phyloP scores from a whole-genome alignment of 495 filamentous ascomycete species.

The Neurospora tetrasperma region DNA sequence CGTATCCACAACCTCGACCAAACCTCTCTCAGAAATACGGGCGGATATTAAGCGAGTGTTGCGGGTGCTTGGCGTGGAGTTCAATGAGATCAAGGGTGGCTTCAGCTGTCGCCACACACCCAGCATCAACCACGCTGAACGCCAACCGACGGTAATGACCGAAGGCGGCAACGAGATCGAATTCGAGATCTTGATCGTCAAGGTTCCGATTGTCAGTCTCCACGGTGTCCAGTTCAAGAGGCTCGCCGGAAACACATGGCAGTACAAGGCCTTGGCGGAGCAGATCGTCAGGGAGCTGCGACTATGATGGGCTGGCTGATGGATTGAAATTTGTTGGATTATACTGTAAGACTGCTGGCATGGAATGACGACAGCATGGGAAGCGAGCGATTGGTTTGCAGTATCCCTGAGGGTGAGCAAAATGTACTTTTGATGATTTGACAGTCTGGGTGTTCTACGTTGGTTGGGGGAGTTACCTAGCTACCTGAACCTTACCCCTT shows the following conservation, averaged over 20 bases:
- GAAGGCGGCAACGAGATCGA: conserved; percentile 52
- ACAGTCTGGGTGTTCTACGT: background rate
- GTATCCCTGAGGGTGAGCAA: background rate
- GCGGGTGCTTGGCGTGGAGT: conserved; percentile 78
- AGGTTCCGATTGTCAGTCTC: conserved; percentile 85
- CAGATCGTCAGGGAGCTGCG: conserved; percentile 83
- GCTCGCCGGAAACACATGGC: conserved; percentile 89
- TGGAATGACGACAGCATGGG: background rate
- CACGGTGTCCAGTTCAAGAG: conserved; percentile 99
- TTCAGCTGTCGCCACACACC: conserved; percentile 83
- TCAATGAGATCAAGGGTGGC: conserved; percentile 82
- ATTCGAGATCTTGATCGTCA: conserved; percentile 97
- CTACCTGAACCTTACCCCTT: background rate
- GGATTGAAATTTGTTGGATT: background rate
- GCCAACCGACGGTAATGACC: background rate
- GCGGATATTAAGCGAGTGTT: conserved; percentile 88
- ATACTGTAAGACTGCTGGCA: background rate
- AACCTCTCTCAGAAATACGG: conserved; percentile 73
- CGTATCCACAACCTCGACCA: conserved; percentile 90
- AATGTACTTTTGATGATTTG: background rate
- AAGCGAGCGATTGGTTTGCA: background rate
- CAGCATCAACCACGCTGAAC: conserved; percentile 55
- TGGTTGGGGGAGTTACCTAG: background rate
- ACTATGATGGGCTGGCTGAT: conserved; percentile 38
- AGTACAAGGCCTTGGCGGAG: conserved; percentile 96